Evolutionary conservation across 441 rosid genomes (phyloP).

Genomic region (Sinapis alba): DNA sequence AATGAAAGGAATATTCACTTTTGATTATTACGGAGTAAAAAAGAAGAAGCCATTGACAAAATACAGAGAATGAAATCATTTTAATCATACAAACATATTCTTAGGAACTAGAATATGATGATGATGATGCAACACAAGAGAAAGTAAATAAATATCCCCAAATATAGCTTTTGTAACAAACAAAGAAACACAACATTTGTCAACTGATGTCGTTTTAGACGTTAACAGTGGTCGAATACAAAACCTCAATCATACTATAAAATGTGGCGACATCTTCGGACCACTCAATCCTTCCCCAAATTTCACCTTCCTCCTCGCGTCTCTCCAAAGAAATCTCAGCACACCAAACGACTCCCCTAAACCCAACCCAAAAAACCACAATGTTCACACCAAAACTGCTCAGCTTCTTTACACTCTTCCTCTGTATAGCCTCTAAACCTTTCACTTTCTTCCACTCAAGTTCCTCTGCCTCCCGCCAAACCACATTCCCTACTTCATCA

Average conservation of each 20-base stretch:
- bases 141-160: neutral
- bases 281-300: constrained; percentile 2
- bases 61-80: neutral
- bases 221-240: neutral
- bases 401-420: neutral
- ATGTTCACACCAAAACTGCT: constrained; percentile 2
- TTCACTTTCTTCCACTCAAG: neutral
- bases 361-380: neutral
- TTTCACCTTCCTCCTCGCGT: neutral
- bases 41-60: neutral
- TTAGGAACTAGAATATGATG: neutral
- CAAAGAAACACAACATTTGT: neutral
- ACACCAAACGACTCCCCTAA: neutral
- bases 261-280: neutral
- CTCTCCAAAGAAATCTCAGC: constrained; percentile 6
- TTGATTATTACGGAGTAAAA: neutral
- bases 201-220: neutral
- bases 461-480: constrained; percentile 4
- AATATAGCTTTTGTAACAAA: too few relatives aligned
- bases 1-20: neutral
- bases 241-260: neutral
- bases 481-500: neutral
- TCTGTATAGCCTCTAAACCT: neutral
- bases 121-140: neutral
- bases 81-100: neutral